phyloP scores from a whole-genome alignment of 495 filamentous ascomycete species.

The Astrocystis sublimbata region DNA sequence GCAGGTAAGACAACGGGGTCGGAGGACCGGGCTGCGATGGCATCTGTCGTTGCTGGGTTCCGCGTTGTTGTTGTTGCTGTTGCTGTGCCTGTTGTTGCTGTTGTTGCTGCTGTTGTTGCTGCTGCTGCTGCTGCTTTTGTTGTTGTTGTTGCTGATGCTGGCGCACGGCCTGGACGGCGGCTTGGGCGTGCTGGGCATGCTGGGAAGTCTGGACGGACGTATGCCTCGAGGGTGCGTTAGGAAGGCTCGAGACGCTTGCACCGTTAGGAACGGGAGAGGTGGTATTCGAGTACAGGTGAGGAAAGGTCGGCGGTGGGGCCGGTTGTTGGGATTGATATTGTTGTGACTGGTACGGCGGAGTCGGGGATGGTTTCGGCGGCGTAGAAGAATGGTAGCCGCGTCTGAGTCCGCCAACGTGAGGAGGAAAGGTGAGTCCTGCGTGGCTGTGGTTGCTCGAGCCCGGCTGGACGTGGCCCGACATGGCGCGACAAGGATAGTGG shows the following conservation, averaged over 20 bases:
- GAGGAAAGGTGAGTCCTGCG: conserved; percentile 39
- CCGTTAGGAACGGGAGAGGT: conserved; percentile 40
- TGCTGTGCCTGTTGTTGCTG: conserved; percentile 37
- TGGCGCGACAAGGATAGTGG: conserved; percentile 25
- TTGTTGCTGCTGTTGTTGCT: no score
- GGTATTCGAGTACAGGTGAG: conserved; percentile 39
- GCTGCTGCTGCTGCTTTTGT: conserved; percentile 23
- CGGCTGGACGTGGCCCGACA: conserved; percentile 38
- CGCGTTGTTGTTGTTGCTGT: conserved; percentile 33
- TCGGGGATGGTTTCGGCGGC: conserved; percentile 45
- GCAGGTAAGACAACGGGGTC: conserved; percentile 30
- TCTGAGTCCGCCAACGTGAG: conserved; percentile 24
- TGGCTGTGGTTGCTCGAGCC: conserved; percentile 38
- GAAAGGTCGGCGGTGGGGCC: conserved; percentile 30
- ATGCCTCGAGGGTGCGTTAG: conserved; percentile 42
- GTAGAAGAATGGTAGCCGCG: conserved; percentile 33
- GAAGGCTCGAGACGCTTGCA: conserved; percentile 33
- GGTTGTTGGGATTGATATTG: conserved; percentile 41
- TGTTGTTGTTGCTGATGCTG: conserved; percentile 35
- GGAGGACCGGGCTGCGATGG: conserved; percentile 27
- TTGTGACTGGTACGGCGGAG: conserved; percentile 42
- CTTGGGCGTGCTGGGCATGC: conserved; percentile 45
- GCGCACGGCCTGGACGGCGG: conserved; percentile 36
- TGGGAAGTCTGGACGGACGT: conserved; percentile 36
- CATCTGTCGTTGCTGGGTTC: conserved; percentile 35